Conservation (phyloP, 345 rosid species). For the Gossypium thurberi region DNA sequence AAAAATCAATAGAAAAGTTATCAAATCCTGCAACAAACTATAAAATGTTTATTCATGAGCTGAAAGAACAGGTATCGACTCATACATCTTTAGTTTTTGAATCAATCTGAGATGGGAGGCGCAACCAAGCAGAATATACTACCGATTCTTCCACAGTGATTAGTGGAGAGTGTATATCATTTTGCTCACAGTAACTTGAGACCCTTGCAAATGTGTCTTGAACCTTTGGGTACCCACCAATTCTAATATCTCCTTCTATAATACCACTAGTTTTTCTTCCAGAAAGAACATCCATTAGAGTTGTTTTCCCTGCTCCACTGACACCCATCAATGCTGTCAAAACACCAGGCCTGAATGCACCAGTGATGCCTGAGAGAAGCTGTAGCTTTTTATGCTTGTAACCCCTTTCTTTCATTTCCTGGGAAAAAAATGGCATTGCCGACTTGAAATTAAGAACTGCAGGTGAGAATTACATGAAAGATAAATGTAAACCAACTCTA, state of each 20-base stretch:
- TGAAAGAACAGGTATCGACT: background rate
- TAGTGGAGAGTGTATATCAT: conserved; percentile 66
- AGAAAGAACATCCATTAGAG: conserved; percentile 73
- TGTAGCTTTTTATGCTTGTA: conserved; percentile 39
- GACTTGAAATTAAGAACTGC: background rate
- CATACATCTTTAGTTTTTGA: conserved; percentile 40
- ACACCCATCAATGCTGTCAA: conserved; percentile 81
- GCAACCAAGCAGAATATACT: conserved; percentile 36
- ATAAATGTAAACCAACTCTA: background rate
- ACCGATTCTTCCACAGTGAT: conserved; percentile 69
- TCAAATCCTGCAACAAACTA: background rate
- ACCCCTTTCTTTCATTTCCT: conserved; percentile 59
- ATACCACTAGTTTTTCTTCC: conserved; percentile 78
- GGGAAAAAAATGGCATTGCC: conserved; percentile 9
- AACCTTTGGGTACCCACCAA: conserved; percentile 57
- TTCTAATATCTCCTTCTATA: conserved; percentile 61
- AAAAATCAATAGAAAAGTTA: too few species aligned
- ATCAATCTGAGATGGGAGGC: conserved; percentile 54
- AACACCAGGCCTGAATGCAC: conserved; percentile 65
- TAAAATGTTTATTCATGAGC: background rate
- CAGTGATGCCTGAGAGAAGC: conserved; percentile 57
- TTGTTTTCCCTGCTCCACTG: conserved; percentile 88
- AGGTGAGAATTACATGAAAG: background rate
- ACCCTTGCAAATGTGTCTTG: conserved; percentile 75
- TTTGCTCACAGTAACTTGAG: conserved; percentile 81